Base-by-base conservation (phyloP, 2,329 filamentous ascomycete genomes). In the Grosmannia serpens region DNA sequence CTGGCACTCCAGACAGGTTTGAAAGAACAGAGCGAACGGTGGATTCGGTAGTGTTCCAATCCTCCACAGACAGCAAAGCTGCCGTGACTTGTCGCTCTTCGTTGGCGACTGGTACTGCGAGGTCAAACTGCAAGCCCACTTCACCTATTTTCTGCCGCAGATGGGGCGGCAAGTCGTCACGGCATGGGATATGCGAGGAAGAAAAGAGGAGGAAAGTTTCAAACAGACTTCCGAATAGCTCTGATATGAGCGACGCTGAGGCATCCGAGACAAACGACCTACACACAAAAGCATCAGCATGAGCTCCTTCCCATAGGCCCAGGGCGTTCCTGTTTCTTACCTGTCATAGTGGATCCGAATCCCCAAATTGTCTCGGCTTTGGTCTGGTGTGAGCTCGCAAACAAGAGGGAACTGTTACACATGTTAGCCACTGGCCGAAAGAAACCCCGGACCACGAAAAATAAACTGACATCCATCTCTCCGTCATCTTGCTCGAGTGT, bases 381-480 rank as follows among this genome's bases (percentile, higher is more conserved):
- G 65, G 52, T 79, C 74, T 1, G 87, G 88, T 5, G 82, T 72
- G 4, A 94, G 70, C 67, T 95, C 91, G 62, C 88, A 86, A 15
- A 95, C 86, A 49, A 95, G 69, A 0, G 89, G 88, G 20, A 88
- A 77, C 72, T 78, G 15, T n/a, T 20, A n/a, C 17, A 44, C 17
- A 6, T 17, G 38, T 52, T 53, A 53, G 55, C 51, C 13, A 35
- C 17, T 6, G 29, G 4, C 8, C 4, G 22, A 26, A 20, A 27
- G 47, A 29, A 27, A 46, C 5, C 7, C 20, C n/a, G 2, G 7
- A 50, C 5, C 24, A 50, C 9, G 4, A 29, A 20, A 20, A 29
- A 29, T 29, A 10, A 31, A 70, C 75, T 72, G 59, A 86, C 74
- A 68, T 89, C 87, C 86, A 91, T 91, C 6, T 75, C 73, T 3